A percentile compares a stretch with the other conserved stretches of the same genome.
phyloP scores from a whole-genome alignment of 2,329 filamentous ascomycete species.

The Curvularia spicifera region DNA sequence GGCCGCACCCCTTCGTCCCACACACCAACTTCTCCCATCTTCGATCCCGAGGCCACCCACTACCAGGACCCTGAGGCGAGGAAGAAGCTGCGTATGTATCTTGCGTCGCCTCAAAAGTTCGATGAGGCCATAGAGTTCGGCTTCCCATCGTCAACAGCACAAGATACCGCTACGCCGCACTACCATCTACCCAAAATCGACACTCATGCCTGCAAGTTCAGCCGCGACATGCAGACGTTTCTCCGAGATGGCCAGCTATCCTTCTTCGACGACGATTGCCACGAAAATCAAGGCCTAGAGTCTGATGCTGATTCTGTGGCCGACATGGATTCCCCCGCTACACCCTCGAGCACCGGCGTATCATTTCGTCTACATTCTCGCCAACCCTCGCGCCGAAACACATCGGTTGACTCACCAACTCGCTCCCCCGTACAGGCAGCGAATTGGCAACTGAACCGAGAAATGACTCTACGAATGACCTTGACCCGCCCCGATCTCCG shows the following conservation, averaged over 20 bases:
- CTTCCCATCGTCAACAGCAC: conserved; percentile 67
- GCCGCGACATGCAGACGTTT: conserved; percentile 64
- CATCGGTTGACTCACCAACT: conserved; percentile 41
- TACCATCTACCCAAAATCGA: conserved; percentile 45
- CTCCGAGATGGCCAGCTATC: conserved; percentile 63
- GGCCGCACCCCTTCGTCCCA: conserved; percentile 39
- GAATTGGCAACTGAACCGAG: conserved; percentile 61
- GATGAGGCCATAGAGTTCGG: conserved; percentile 95
- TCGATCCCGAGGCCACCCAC: conserved; percentile 75
- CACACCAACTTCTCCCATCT: conserved; percentile 36
- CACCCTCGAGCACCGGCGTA: conserved; percentile 45
- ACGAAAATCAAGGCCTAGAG: conserved; percentile 42
- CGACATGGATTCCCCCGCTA: conserved; percentile 47
- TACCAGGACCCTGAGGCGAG: conserved; percentile 91
- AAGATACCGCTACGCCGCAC: conserved; percentile 30
- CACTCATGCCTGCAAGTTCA: conserved; percentile 50
- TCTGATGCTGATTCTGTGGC: conserved; percentile 43
- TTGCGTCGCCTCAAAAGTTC: conserved; percentile 91
- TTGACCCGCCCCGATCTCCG: conserved; percentile 87
- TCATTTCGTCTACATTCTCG: conserved; percentile 44
- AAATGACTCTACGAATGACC: conserved; percentile 97
- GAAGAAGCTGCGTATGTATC: conserved; percentile 81
- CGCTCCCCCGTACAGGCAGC: conserved; percentile 33
- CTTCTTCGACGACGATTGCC: conserved; percentile 46
- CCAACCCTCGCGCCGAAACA: conserved; percentile 41